These are phyloP conservation scores for Sphaerulina vaccinii DNA, from an alignment of 2,329 filamentous ascomycete species.

Conservation along the genomic window DNA sequence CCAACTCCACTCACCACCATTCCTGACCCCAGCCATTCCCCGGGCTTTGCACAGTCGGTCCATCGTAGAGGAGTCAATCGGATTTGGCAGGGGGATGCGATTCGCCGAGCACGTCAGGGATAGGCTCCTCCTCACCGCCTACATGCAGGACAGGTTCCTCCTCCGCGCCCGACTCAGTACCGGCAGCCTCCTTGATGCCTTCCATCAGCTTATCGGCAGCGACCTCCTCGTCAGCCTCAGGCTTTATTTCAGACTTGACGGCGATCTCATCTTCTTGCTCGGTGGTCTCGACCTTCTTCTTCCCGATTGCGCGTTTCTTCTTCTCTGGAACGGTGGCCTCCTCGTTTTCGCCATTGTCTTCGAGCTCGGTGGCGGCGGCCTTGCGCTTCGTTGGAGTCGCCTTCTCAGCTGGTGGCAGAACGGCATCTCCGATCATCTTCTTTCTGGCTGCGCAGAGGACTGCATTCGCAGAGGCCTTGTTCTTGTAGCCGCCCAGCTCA, in stretches of 20 bases:
- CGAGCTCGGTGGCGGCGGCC: neutral
- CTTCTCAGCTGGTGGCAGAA: slow-evolving; percentile 3
- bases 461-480: slow-evolving; percentile 20
- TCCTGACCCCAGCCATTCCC: too few relatives aligned
- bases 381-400: slow-evolving; percentile 2
- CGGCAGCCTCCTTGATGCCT: neutral
- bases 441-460: slow-evolving; percentile 63
- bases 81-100: too few relatives aligned
- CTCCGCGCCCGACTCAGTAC: too few relatives aligned
- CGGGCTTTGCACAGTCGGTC: too few relatives aligned
- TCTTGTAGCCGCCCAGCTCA: slow-evolving; percentile 23
- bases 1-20: too few relatives aligned
- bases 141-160: too few relatives aligned
- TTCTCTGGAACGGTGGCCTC: neutral
- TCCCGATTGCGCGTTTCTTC: neutral
- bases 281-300: neutral
- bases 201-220: neutral
- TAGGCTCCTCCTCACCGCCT: too few relatives aligned
- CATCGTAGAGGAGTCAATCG: too few relatives aligned
- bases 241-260: too few relatives aligned
- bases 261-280: neutral
- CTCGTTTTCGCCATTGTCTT: neutral
- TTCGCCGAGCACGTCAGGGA: too few relatives aligned
- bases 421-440: slow-evolving; percentile 65
- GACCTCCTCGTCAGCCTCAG: slow-evolving; percentile 1